Evolutionary conservation across 2,329 filamentous ascomycete species (phyloP), one percentile per base, ranked within the genome.

Genomic region (Verticillium longisporum): DNA sequence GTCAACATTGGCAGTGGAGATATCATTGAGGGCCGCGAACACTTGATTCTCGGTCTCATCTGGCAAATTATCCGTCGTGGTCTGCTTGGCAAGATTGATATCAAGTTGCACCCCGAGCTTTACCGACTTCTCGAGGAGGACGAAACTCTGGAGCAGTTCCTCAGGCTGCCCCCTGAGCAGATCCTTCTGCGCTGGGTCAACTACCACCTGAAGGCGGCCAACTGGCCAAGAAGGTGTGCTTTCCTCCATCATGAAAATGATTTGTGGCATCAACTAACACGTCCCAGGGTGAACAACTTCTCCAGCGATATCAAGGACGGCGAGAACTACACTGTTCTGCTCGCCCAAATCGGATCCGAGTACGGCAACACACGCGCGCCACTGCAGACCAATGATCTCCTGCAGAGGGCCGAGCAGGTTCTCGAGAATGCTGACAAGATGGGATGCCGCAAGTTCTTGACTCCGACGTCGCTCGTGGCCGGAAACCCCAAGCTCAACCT

Each of bases 141-240:
- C 68, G 95, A 99, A 83, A 99, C 95, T 6, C 82, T 99, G 59
- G 95, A 99, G 74, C 95, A 99, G 75, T 99, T 99, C 76, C 79
- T 99, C 72, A 87, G 95, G 66, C 82, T 99, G 61, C 94, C 95
- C 1, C 95, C 95, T 6, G 95, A 99, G 85, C 92, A 98, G 79
- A 99, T 99, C 66, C 82, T 99, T 53, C 83, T 99, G 63, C 86
- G 95, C 72, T 99, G 95, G 95, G 95, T 99, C 84, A 99, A 99
- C 80, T 99, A 97, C 77, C 95, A 99, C 75, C 81, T 99, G 65
- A 98, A 97, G 78, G 96, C 96, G 62, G 95, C 95, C 61, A 94
- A 93, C 70, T 99, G 95, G 95, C 85, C 91, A 59, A 85, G 92
- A 76, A 74, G 87, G 85, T 75, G 64, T 59, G 64, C 68, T 55